phyloP scores from a whole-genome alignment of 2,329 filamentous ascomycete species.

The Monilinia fructicola region DNA sequence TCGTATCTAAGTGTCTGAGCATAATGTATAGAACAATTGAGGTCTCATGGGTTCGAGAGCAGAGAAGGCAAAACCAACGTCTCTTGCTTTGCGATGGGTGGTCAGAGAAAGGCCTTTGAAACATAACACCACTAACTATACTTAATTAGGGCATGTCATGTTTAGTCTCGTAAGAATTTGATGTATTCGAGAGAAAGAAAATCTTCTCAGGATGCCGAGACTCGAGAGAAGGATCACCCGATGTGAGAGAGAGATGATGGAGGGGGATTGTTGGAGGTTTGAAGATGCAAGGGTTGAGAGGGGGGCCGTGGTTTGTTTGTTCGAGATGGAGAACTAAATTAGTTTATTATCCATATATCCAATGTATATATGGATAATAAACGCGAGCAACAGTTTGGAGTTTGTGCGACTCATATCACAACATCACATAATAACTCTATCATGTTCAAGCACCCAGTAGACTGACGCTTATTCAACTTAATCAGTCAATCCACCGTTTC shows the following conservation, averaged over 20 bases:
- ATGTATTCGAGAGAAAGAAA: not conserved
- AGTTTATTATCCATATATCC: not conserved
- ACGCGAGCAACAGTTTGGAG: too few relatives aligned
- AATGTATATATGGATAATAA: not conserved
- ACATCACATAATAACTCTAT: too few relatives aligned
- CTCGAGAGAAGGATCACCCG: not conserved
- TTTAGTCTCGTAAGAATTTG: not conserved
- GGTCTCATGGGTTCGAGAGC: conserved; percentile 21
- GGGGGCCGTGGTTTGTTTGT: conserved; percentile 11
- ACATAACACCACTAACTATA: conserved; percentile 17
- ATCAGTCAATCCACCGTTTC: too few relatives aligned
- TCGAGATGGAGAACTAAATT: conserved; percentile 14
- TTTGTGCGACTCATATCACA: too few relatives aligned
- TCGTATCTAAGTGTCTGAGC: conserved; percentile 21
- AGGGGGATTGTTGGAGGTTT: not conserved
- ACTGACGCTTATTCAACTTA: too few relatives aligned
- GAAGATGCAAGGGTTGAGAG: not conserved
- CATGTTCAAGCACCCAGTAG: too few relatives aligned
- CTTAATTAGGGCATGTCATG: not conserved
- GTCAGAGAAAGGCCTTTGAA: conserved; percentile 28
- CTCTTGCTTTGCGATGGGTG: conserved; percentile 27
- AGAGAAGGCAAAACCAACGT: conserved; percentile 20
- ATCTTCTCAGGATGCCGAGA: not conserved
- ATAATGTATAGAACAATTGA: conserved; percentile 16
- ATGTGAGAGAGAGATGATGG: not conserved